A percentile compares a stretch with the other conserved stretches of the same genome.
These are phyloP conservation scores for Suillus tomentosus DNA, from an alignment of 768 basidiomycete species.

Conservation along the genomic window DNA sequence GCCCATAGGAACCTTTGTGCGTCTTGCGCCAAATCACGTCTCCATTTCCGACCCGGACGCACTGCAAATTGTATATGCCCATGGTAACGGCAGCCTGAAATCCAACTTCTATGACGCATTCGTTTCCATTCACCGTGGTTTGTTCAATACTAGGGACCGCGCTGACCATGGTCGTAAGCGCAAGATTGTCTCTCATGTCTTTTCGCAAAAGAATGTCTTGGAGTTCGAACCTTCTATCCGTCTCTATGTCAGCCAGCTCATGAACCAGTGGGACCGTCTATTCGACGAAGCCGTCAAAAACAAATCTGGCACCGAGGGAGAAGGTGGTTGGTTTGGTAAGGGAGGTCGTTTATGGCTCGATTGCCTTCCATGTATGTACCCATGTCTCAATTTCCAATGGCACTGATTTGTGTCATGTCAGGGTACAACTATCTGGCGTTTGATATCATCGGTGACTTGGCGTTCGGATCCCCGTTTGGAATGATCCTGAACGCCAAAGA, in stretches of 20 bases:
- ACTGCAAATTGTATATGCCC: conserved; percentile 73
- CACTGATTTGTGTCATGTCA: conserved; percentile 20
- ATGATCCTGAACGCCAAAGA: conserved; percentile 81
- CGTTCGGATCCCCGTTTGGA: conserved; percentile 87
- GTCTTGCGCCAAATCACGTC: conserved; percentile 76
- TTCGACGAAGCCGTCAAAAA: conserved; percentile 57
- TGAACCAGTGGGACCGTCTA: conserved; percentile 77
- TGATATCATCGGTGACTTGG: conserved; percentile 84
- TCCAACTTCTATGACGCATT: conserved; percentile 80
- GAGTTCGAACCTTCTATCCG: conserved; percentile 85
- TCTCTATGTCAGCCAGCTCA: conserved; percentile 55
- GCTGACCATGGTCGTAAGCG: conserved; percentile 83
- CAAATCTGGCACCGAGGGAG: conserved; percentile 59
- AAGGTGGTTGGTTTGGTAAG: conserved; percentile 59
- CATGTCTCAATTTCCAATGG: not conserved
- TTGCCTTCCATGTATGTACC: conserved; percentile 59
- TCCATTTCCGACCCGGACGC: conserved; percentile 80
- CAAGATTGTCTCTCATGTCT: conserved; percentile 87
- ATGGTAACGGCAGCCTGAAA: conserved; percentile 83
- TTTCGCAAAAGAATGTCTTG: conserved; percentile 81
- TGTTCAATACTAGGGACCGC: conserved; percentile 81
- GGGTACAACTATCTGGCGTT: conserved; percentile 69
- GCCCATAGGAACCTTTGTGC: conserved; percentile 58
- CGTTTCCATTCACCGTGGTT: conserved; percentile 68
- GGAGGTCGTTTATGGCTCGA: conserved; percentile 74